Evolutionary conservation across 2,329 filamentous ascomycete species (phyloP), one percentile per base, ranked within the genome.

Genomic region (Fusarium euwallaceae): DNA sequence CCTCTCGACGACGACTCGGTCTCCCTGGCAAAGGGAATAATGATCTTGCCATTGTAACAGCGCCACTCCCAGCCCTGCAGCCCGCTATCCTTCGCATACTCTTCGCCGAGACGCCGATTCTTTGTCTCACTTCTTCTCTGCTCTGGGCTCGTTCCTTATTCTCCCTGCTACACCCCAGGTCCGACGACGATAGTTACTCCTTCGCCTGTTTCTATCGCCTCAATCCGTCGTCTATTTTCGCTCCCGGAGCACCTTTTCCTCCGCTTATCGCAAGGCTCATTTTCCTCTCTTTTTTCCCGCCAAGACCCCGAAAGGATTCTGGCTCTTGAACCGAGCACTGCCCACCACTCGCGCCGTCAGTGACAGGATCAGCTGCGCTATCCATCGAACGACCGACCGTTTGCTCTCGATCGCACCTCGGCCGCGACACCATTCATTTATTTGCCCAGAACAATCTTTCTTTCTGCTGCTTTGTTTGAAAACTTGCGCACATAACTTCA

Each of bases 71-170:
- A 75, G 70, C 69, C 71, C 69, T 72, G 71, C 77, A 76, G 71
- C 77, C 48, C 78, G 71, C 76, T 74, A 69, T 69, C 58, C 72
- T 76, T 74, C 66, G 72, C 70, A 69, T 76, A 66, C 59, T 74
- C 77, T 67, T 79, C 76, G 63, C 68, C 68, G 76, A 80, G 78
- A 66, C 78, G 76, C 74, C 77, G 74, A 75, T 77, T 79, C 73
- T 78, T 80, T 81, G 79, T 81, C 80, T 80, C 79, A 80, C 75
- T 70, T 77, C 74, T 65, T 66, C 69, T 71, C 70, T 76, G 72
- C 70, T 71, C 70, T 75, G 72, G 75, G 70, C 70, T 72, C 72
- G 70, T 73, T 73, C 69, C 76, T 78, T 75, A 71, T 76, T 69
- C 74, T 76, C 78, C 75, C 76, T 79, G 70, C 74, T 69, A 74